Percentiles rank a stretch among this genome's conserved stretches.
phyloP scores from a whole-genome alignment of 768 basidiomycete genomes.

The Pisolithus marmoratus region DNA sequence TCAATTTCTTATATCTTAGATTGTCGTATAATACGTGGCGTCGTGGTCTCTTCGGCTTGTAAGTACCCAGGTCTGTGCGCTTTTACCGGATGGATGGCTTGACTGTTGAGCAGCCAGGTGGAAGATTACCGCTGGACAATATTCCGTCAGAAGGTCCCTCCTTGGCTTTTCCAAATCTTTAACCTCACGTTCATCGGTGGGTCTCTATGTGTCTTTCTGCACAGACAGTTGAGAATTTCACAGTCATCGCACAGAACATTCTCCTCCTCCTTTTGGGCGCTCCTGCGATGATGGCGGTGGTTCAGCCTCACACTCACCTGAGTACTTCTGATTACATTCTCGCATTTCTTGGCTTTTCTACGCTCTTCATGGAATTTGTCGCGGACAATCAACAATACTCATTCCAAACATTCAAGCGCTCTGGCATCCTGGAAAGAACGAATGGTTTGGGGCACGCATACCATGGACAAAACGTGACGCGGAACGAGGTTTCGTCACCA shows the following conservation, averaged over 20 bases:
- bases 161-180: constrained; percentile 52
- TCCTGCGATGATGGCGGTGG: constrained; percentile 51
- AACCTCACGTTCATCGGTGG: constrained; percentile 64
- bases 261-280: constrained; percentile 69
- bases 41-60: constrained; percentile 76
- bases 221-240: constrained; percentile 2
- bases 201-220: constrained; percentile 9
- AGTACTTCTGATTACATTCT: constrained; percentile 58
- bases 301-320: constrained; percentile 50
- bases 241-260: constrained; percentile 72
- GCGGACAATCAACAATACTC: constrained; percentile 92
- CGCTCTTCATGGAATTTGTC: constrained; percentile 68
- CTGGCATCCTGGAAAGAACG: constrained; percentile 30
- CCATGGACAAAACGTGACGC: constrained; percentile 61
- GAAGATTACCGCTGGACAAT: constrained; percentile 93
- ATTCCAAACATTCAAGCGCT: constrained; percentile 73
- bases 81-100: background rate
- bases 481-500: constrained; percentile 77
- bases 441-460: constrained; percentile 66
- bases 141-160: constrained; percentile 55
- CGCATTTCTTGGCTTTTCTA: constrained; percentile 48
- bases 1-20: constrained; percentile 26
- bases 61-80: constrained; percentile 17
- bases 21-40: constrained; percentile 79
- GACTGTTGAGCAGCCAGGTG: constrained; percentile 44